phyloP scores from a whole-genome alignment of 306 rosid genomes.

The Parietaria judaica region DNA sequence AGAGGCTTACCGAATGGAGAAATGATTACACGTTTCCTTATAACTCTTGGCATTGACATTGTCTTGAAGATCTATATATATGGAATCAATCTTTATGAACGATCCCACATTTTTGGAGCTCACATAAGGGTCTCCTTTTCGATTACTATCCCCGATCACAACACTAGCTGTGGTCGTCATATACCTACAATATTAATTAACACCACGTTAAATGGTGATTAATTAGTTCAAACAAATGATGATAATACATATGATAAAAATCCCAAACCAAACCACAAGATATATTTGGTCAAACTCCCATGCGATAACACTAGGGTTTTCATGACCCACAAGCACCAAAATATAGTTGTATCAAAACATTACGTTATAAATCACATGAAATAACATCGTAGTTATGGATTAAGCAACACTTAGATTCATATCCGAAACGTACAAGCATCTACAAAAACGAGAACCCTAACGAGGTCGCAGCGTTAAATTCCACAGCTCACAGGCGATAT shows the following conservation, averaged over 20 bases:
- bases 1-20: conserved; percentile 76
- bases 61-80: conserved; percentile 66
- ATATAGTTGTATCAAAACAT: too few relatives aligned
- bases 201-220: conserved; percentile 18
- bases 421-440: not conserved
- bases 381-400: conserved; percentile 21
- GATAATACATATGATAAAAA: not conserved
- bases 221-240: conserved; percentile 16
- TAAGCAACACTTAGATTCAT: conserved; percentile 15
- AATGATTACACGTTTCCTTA: conserved; percentile 69
- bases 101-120: conserved; percentile 50
- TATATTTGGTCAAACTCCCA: conserved; percentile 26
- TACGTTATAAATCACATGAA: conserved; percentile 37
- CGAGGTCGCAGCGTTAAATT: conserved; percentile 18
- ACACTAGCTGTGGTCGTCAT: conserved; percentile 27
- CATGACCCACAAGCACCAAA: too few relatives aligned
- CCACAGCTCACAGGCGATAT: conserved; percentile 13
- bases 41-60: conserved; percentile 34
- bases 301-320: conserved; percentile 37
- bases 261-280: conserved; percentile 11
- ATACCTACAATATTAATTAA: conserved; percentile 20
- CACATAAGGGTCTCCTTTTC: conserved; percentile 24
- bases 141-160: conserved; percentile 26
- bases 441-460: conserved; percentile 52
- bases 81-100: conserved; percentile 61